Conservation (phyloP, 352 stramenopile genomes). For the Phytophthora nicotianae region DNA sequence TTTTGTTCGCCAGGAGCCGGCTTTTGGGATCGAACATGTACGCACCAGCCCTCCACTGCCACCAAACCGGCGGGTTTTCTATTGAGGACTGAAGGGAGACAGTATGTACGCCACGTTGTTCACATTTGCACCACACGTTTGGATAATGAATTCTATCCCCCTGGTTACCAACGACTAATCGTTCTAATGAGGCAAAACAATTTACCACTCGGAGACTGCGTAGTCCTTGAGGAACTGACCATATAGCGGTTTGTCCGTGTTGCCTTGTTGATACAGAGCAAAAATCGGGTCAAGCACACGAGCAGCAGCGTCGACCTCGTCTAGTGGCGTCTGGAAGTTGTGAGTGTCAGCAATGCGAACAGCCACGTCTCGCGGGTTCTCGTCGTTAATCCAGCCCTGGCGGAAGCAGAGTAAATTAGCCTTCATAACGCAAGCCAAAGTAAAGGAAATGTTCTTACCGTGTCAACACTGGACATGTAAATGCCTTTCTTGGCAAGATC, state of each 20-base stretch:
- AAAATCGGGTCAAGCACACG: conserved; percentile 95
- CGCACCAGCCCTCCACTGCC: conserved; percentile 6
- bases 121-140: conserved; percentile 1
- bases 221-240: conserved; percentile 86
- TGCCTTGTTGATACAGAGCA: conserved; percentile 56
- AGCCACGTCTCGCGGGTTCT: conserved; percentile 94
- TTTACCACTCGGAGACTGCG: conserved; percentile 70
- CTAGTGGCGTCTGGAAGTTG: conserved; percentile 96
- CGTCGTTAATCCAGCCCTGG: conserved; percentile 95
- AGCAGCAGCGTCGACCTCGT: conserved; percentile 94
- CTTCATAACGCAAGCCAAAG: background rate
- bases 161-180: conserved; percentile 3
- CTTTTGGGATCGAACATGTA: conserved; percentile 13
- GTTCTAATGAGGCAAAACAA: background rate
- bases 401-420: background rate
- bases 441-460: conserved; percentile 37
- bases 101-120: background rate
- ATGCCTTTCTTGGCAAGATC: conserved; percentile 89
- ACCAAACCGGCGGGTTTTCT: conserved; percentile 11
- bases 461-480: conserved; percentile 97
- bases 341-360: conserved; percentile 89
- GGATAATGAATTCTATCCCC: conserved; percentile 21
- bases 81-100: conserved; percentile 2
- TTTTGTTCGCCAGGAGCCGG: conserved; percentile 16
- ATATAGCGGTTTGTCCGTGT: conserved; percentile 46